phyloP scores from a whole-genome alignment of 768 basidiomycete species.

The Suillus subaureus region DNA sequence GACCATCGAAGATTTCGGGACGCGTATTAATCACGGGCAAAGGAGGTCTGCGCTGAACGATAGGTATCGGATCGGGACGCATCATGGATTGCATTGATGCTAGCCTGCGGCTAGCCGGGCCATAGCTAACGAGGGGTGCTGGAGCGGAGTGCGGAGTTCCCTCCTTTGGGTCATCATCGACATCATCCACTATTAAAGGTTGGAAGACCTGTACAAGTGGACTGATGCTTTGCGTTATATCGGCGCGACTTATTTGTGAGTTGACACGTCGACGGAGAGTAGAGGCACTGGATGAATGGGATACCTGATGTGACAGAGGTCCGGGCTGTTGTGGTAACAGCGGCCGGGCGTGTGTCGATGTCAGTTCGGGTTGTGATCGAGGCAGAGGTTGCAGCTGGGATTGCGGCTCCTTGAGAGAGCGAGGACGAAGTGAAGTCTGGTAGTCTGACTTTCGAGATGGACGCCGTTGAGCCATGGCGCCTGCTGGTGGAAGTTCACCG shows the following conservation, averaged over 20 bases:
- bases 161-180: constrained; percentile 42
- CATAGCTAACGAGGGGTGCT: constrained; percentile 37
- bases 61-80: constrained; percentile 12
- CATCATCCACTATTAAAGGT: constrained; percentile 60
- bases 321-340: constrained; percentile 10
- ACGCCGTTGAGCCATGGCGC: constrained; percentile 30
- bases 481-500: constrained; percentile 24
- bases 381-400: constrained; percentile 11
- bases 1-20: constrained; percentile 16
- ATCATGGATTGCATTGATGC: constrained; percentile 34
- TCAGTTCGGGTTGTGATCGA: neutral
- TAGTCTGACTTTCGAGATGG: constrained; percentile 34
- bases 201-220: constrained; percentile 79
- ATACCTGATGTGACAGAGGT: constrained; percentile 14
- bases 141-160: constrained; percentile 23
- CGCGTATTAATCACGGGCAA: constrained; percentile 28
- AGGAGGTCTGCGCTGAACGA: constrained; percentile 14
- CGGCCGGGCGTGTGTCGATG: constrained; percentile 5
- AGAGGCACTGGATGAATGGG: constrained; percentile 18
- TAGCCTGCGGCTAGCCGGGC: constrained; percentile 40
- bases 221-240: constrained; percentile 46
- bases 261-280: constrained; percentile 22
- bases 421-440: constrained; percentile 27
- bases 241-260: constrained; percentile 23
- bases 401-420: constrained; percentile 22